phyloP scores from a whole-genome alignment of 106 monocot species.

The Dactylorhiza incarnata region DNA sequence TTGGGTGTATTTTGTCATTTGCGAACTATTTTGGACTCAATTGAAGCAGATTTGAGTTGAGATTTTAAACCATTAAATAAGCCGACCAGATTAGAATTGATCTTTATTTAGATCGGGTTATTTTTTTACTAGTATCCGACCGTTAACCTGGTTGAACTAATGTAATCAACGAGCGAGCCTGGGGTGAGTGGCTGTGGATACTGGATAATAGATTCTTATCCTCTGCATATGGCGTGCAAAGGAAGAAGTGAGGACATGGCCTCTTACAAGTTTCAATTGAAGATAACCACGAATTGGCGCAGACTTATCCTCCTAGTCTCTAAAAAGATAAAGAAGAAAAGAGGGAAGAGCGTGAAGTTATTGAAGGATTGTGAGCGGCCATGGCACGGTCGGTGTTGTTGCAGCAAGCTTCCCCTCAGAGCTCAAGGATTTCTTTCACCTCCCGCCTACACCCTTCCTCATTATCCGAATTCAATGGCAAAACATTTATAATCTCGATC shows the following conservation, averaged over 20 bases:
- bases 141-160: too few species aligned
- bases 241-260: constrained; percentile 15
- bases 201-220: constrained; percentile 17
- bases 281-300: constrained; percentile 4
- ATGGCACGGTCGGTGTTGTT: constrained; percentile 32
- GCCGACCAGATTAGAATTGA: too few species aligned
- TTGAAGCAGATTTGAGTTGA: too few species aligned
- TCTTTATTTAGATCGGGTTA: too few species aligned
- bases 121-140: too few species aligned
- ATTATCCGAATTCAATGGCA: constrained; percentile 77
- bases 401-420: constrained; percentile 30
- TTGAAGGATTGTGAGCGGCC: background rate
- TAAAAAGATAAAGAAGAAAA: background rate
- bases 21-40: too few species aligned
- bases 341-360: background rate
- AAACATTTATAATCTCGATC: constrained; percentile 37
- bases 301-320: background rate
- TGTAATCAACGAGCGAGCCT: too few species aligned
- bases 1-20: too few species aligned
- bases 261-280: background rate
- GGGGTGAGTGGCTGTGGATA: too few species aligned
- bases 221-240: constrained; percentile 7
- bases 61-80: too few species aligned
- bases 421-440: constrained; percentile 15
- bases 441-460: constrained; percentile 54